Evolutionary conservation across 495 filamentous ascomycete species (phyloP), one percentile per base, ranked within the genome.

Genomic region (Neurospora hispaniola): DNA sequence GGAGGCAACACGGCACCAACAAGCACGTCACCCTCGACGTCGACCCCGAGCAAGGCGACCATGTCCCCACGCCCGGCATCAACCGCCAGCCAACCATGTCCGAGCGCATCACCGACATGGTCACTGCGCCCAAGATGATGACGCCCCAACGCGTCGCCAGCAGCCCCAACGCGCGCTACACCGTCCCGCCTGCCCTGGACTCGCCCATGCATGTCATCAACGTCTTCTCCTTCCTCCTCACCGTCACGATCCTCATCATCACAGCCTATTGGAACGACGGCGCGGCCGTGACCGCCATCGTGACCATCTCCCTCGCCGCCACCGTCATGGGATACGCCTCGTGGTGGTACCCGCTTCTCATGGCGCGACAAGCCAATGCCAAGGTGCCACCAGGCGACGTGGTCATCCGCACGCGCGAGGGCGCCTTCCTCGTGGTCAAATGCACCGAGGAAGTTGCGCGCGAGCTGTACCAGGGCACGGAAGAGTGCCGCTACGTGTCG

Each of bases 381-480:
- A 76, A 81, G 31, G 90, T 91, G 0, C 87, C 88, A 0, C 75
- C 41, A 8, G 90, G 89, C 7, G 88, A 90, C 75, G 83, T 92
- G 5, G 84, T 90, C 1, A 89, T 91, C 44, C 82, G 84, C 31
- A 90, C 88, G 18, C 85, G 88, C 9, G 81, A 87, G 72, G 89
- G 89, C 5, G 88, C 86, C 2, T 90, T 92, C 73, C 73, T 91
- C 3, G 75, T 90, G 23, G 81, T 92, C 38, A 81, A 85, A 48
- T 91, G 90, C 76, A 81, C 83, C 14, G 90, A 92, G 79, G 85
- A 89, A 11, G 85, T 91, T 9, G 86, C 89, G 10, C 83, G 90
- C 27, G 88, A 91, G 79, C 84, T 92, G 2, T 92, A 92, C 77
- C 83, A 80, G 12, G 88, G 88, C 41, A 88, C 87, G 0, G 88